phyloP scores from a whole-genome alignment of 345 rosid genomes.

The Hibiscus syriacus region DNA sequence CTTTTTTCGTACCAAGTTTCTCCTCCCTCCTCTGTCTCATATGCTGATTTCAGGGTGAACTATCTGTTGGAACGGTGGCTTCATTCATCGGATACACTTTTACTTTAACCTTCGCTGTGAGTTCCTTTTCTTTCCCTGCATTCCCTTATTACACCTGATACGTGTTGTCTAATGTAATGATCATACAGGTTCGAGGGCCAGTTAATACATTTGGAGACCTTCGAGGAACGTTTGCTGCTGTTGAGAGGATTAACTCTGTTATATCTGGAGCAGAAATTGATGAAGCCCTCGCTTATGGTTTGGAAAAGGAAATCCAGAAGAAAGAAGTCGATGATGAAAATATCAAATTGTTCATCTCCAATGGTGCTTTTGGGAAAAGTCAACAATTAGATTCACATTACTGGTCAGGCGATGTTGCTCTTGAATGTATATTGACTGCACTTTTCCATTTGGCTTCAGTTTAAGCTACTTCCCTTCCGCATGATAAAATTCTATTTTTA shows the following conservation, averaged over 20 bases:
- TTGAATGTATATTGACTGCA: slow-evolving; percentile 53
- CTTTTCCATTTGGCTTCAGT: neutral
- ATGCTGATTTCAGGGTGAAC: slow-evolving; percentile 60
- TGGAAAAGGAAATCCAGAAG: slow-evolving; percentile 71
- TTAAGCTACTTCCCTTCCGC: neutral
- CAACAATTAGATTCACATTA: slow-evolving; percentile 36
- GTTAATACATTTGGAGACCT: slow-evolving; percentile 96
- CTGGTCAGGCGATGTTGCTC: slow-evolving; percentile 81
- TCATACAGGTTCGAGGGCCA: slow-evolving; percentile 80
- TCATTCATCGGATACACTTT: slow-evolving; percentile 95
- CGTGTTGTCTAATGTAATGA: slow-evolving; percentile 11
- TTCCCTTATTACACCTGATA: neutral
- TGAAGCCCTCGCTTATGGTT: slow-evolving; percentile 82
- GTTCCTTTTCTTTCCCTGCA: slow-evolving; percentile 23
- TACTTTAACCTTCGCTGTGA: slow-evolving; percentile 88
- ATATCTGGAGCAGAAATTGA: slow-evolving; percentile 70
- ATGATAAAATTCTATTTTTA: neutral
- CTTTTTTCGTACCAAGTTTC: neutral
- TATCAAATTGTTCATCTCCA: slow-evolving; percentile 43
- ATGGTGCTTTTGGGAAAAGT: slow-evolving; percentile 39
- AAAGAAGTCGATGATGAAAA: slow-evolving; percentile 46
- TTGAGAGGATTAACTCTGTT: slow-evolving; percentile 84
- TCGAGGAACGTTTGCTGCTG: slow-evolving; percentile 80
- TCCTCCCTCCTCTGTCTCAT: neutral
- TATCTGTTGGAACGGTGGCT: slow-evolving; percentile 84